Conservation (phyloP, 441 rosid genomes). For the Pelargonium fulgidum region DNA sequence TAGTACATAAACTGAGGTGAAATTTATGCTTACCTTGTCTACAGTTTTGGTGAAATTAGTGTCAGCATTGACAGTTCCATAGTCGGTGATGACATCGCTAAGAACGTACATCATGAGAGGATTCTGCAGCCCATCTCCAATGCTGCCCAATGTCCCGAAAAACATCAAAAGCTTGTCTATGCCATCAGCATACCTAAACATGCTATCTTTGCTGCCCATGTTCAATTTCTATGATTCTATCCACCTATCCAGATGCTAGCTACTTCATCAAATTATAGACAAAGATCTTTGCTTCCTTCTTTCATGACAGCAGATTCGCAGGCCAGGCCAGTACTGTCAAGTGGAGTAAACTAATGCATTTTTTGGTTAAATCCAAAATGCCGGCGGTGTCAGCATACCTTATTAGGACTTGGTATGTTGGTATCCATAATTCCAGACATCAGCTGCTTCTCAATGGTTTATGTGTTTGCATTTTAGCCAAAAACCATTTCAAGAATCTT, state of each 20-base stretch:
- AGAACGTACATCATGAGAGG: conserved; percentile 8
- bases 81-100: conserved; percentile 3
- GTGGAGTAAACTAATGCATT: too few relatives aligned
- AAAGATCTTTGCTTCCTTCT: too few relatives aligned
- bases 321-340: too few relatives aligned
- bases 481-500: background rate
- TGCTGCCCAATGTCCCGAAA: conserved; percentile 6
- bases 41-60: background rate
- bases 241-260: too few relatives aligned
- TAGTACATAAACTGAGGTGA: background rate
- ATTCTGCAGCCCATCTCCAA: conserved; percentile 9
- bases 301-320: too few relatives aligned
- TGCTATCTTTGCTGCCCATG: conserved; percentile 6
- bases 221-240: background rate
- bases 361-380: too few relatives aligned
- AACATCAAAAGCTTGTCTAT: conserved; percentile 8
- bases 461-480: too few relatives aligned
- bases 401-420: too few relatives aligned
- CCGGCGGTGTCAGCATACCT: too few relatives aligned
- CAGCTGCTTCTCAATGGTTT: too few relatives aligned
- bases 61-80: background rate
- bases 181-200: conserved; percentile 5
- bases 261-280: background rate
- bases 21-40: conserved; percentile 1
- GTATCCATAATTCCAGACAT: too few relatives aligned